A percentile compares a stretch with the other conserved stretches of the same genome.
These are phyloP conservation scores for Thalassiosira livingstoniorum DNA, from an alignment of 352 stramenopile genomes.

Conservation along the genomic window DNA sequence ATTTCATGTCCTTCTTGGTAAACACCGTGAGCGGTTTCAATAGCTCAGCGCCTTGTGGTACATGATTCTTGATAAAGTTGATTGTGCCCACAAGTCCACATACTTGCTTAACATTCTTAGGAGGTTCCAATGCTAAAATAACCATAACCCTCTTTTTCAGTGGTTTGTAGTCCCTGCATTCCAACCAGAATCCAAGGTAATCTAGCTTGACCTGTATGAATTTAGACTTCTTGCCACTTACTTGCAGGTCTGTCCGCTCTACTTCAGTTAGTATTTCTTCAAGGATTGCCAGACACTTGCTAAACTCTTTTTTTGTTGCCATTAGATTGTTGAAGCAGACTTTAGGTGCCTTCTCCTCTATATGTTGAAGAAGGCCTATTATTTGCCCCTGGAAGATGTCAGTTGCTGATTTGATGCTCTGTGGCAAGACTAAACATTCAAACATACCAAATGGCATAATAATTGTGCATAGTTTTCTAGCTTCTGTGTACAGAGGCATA, in stretches of 20 bases:
- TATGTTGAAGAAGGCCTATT: background rate
- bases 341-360: background rate
- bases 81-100: slow-evolving; percentile 44
- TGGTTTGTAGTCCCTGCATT: background rate
- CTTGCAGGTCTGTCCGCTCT: slow-evolving; percentile 9
- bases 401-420: slow-evolving; percentile 23
- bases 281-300: slow-evolving; percentile 11
- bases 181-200: slow-evolving; percentile 24
- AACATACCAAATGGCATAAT: slow-evolving; percentile 17
- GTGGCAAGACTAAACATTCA: slow-evolving; percentile 22
- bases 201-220: slow-evolving; percentile 8
- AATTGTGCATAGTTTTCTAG: slow-evolving; percentile 16
- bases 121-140: slow-evolving; percentile 29
- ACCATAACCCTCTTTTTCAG: slow-evolving; percentile 16
- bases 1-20: slow-evolving; percentile 13
- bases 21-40: slow-evolving; percentile 17
- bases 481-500: slow-evolving; percentile 6
- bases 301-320: slow-evolving; percentile 5
- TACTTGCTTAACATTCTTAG: slow-evolving; percentile 42
- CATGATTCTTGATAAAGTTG: slow-evolving; percentile 62
- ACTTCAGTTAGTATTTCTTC: slow-evolving; percentile 8
- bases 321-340: slow-evolving; percentile 25
- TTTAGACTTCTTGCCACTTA: slow-evolving; percentile 13
- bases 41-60: background rate
- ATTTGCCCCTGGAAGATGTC: slow-evolving; percentile 8